Base-by-base conservation (phyloP, 345 rosid genomes). In the Cardiospermum halicacabum region DNA sequence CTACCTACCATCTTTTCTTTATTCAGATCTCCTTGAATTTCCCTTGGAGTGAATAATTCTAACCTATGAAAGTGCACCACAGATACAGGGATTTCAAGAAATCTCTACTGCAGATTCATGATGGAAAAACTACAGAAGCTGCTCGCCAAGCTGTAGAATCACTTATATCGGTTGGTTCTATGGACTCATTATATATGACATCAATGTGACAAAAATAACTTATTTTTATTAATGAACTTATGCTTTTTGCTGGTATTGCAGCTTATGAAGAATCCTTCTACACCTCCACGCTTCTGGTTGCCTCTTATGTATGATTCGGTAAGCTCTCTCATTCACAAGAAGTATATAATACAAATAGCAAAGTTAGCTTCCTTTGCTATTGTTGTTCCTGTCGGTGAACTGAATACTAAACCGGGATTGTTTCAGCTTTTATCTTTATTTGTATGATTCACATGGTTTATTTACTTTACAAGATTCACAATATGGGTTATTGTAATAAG, bases 61-160 rank as follows among this genome's bases (percentile, higher is more conserved):
- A 27, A 56, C 60, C 25, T 74, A 48, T n/a, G 24, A n/a, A n/a
- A n/a, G 22, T 65, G 50, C 58, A 22, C 56, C 67, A 31, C 80
- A 94, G 97, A 83, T 91, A 91, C 63, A 84, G 97, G 74, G 97
- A 94, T 73, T 94, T 91, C 72, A 94, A 89, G 86, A 94, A 81
- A 72, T 94, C 84, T 21, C 84, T 94, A 51, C 67, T 80, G 62
- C 85, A 74, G 65, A 76, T 87, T 74, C 64, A 55, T 42, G 89
- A 83, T 55, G 85, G 89, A 51, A 89, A 81, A 74, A 66, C 66
- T 62, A 71, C 68, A 53, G 88, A 75, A 72, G 82, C 93, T 60
- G 85, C 86, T 60, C 75, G 60, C 39, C 83, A 80, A 73, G 93
- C 96, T 42, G 88, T 82, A 5, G 93, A 89, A 68, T 91, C 82